Evolutionary conservation across 2,329 filamentous ascomycete species (phyloP).

Genomic region (Zymoseptoria brevis): DNA sequence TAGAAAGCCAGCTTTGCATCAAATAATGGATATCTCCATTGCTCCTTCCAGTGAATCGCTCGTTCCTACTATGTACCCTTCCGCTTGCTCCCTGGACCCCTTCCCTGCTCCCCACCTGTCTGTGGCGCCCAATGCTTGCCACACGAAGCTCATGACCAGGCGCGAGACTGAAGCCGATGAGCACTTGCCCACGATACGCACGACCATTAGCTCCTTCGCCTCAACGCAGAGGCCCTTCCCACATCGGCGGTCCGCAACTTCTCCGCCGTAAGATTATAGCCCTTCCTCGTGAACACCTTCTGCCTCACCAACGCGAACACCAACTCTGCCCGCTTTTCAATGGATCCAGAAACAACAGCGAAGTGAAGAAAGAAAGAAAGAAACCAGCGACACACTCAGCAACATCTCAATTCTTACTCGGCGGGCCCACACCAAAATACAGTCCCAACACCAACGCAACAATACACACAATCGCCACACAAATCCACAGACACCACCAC

Average conservation of each 20-base stretch:
- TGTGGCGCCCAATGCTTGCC: background rate
- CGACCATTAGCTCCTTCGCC: background rate
- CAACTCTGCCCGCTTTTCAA: background rate
- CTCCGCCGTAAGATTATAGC: background rate
- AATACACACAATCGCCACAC: slow-evolving; percentile 41
- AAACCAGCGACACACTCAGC: background rate
- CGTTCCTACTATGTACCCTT: background rate
- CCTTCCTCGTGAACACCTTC: background rate
- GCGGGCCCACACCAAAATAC: slow-evolving; percentile 33
- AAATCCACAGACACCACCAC: slow-evolving; percentile 66
- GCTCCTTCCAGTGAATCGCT: background rate
- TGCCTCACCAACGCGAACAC: background rate
- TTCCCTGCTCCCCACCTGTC: background rate
- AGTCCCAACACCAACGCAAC: slow-evolving; percentile 44
- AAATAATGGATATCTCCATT: background rate
- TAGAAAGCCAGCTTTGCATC: background rate
- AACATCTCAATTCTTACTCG: background rate
- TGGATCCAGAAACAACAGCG: background rate
- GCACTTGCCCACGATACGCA: background rate
- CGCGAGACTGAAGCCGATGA: no score
- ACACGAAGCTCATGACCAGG: no score
- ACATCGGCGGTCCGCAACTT: background rate
- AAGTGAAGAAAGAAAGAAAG: background rate
- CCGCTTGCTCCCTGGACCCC: background rate
- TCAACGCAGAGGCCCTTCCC: background rate